A percentile compares a stretch with the other conserved stretches of the same genome.
Conservation (phyloP, 306 rosid species). For the Prunus mume region DNA sequence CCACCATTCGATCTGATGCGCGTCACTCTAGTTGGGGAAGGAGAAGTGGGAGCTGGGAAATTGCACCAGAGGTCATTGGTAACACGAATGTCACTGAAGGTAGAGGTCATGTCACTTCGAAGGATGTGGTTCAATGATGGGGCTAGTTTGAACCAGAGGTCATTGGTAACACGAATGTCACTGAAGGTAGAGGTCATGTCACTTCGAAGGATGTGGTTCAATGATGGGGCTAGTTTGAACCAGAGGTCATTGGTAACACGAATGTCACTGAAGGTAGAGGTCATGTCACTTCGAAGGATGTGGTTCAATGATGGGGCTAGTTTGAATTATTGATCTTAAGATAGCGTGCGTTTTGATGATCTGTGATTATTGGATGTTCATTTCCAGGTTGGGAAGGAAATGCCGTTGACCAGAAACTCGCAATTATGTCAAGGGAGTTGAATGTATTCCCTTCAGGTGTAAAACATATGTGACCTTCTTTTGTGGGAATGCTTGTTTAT, state of each 20-base stretch:
- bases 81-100: too few relatives aligned
- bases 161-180: too few relatives aligned
- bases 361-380: slow-evolving; percentile 32
- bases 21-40: slow-evolving; percentile 84
- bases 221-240: too few relatives aligned
- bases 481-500: slow-evolving; percentile 36
- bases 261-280: slow-evolving; percentile 72
- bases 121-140: too few relatives aligned
- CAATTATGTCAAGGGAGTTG: slow-evolving; percentile 34
- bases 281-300: slow-evolving; percentile 52
- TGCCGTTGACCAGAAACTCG: slow-evolving; percentile 23
- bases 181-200: too few relatives aligned
- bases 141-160: too few relatives aligned
- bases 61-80: slow-evolving; percentile 59
- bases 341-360: slow-evolving; percentile 20
- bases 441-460: slow-evolving; percentile 28
- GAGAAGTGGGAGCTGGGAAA: slow-evolving; percentile 81
- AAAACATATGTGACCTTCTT: slow-evolving; percentile 16
- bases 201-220: too few relatives aligned
- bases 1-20: slow-evolving; percentile 66
- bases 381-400: slow-evolving; percentile 20
- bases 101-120: too few relatives aligned
- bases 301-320: slow-evolving; percentile 37
- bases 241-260: slow-evolving; percentile 54
- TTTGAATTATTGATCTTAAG: slow-evolving; percentile 32